Evolutionary conservation across 106 monocot genomes (phyloP), one percentile per base, ranked within the genome.

Genomic region (Xerophyta viscosa): DNA sequence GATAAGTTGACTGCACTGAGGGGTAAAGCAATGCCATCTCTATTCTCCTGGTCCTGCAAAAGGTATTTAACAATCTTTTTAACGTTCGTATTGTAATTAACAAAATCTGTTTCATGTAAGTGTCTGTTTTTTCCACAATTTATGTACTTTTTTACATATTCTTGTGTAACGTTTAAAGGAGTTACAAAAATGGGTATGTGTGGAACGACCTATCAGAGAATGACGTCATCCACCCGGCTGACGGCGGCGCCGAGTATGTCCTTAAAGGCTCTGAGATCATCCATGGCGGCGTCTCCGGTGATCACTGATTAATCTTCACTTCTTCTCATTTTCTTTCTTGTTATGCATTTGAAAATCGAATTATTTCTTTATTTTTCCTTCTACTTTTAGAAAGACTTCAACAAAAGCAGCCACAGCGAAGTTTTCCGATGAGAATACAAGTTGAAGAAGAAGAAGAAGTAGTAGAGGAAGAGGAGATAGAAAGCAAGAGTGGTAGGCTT

Each of bases 211-310:
- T 92, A 30, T 70, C 77, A 18, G 87, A 87, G 65, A 77, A 79
- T 61, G 92, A 92, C 48, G 51, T 77, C 41, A 77, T 92, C 51
- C 72, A 83, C 52, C 87, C 87, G 25, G 71, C 79, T 5, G 79
- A 92, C 27, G 92, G 92, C 28, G 20, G 46, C 6, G 71, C 66
- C 14, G 92, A 92, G 60, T 92, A 87, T 67, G 68, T 92, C 17
- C 92, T 92, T 64, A 92, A 92, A 41, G 92, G 92, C 56, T 92
- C 92, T 2, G 87, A 87, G 71, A 73, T 92, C 72, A 52, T 87
- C 45, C 64, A 63, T 14, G 75, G 67, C 36, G 57, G n/a, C n/a
- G n/a, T 48, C 29, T 51, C 69, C 19, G 71, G 73, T 75, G 10
- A 39, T n/a, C 23, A n/a, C n/a, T n/a, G n/a, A 26, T 59, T 14